Base-by-base conservation (phyloP, 2,329 filamentous ascomycete species). In the Aspergillus felis region DNA sequence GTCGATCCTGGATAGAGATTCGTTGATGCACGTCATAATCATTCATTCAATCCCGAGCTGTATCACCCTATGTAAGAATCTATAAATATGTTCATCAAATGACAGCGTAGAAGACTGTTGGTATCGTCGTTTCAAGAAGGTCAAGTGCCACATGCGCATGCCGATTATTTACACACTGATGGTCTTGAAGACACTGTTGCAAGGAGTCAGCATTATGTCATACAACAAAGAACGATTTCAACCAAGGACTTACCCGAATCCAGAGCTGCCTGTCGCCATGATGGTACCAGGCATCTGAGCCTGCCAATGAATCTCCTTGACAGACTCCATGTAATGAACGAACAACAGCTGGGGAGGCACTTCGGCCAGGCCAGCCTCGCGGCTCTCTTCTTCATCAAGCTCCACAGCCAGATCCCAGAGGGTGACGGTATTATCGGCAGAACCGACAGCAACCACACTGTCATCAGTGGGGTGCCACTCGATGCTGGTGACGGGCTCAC, bases 381-480 rank as follows among this genome's bases (percentile, higher is more conserved):
- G 90, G 77, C 89, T 95, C 82, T 97, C 94, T 76, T 99, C 94
- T 71, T 97, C 94, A 67, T 99, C 94, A 60, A 97, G 74, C 80
- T 99, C 94, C 57, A 97, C 94, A 0, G 92, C 92, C 71, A 99
- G 76, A 84, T 99, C 94, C 94, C 94, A 97, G 32, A 97, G 79
- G 1, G 94, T 97, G 32, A 97, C 85, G 0, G 93, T 97, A 77
- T 92, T 93, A 75, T 99, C 94, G 48, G 88, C 94, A 0, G 91
- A 91, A 24, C 91, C 93, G 46, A 97, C 92, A 2, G 91, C 90
- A 17, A 99, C 86, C 68, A 97, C 95, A 72, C 90, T 95, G 80
- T 99, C 93, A 70, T 99, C 94, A 1, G 91, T 93, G 2, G 94
- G 93, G 75, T 97, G 93, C 93, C 94, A 99, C 78, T 97, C 92